Evolutionary conservation across 202 grass and related monocot species (phyloP).

Genomic region (Zoysia matrella): DNA sequence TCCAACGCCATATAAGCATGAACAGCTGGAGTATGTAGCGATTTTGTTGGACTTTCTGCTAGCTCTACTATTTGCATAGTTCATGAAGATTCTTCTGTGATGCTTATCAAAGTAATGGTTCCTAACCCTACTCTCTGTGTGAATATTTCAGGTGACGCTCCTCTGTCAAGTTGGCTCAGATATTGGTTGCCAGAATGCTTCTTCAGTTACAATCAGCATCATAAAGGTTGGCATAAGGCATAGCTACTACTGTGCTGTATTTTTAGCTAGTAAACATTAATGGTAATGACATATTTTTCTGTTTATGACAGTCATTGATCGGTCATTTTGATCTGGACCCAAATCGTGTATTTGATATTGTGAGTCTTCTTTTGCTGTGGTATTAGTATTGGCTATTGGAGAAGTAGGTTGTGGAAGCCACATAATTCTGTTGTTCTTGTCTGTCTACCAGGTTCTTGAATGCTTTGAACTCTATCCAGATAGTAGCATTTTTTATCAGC

Average conservation of each 20-base stretch:
- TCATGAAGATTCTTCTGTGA: constrained; percentile 16
- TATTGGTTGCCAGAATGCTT: constrained; percentile 61
- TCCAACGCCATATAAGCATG: not conserved
- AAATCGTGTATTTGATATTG: constrained; percentile 98
- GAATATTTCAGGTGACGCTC: constrained; percentile 75
- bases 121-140: constrained; percentile 34
- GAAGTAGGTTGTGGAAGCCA: constrained; percentile 17
- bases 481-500: constrained; percentile 76
- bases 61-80: constrained; percentile 20
- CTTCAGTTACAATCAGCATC: constrained; percentile 82
- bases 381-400: constrained; percentile 1
- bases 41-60: not conserved
- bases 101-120: constrained; percentile 34
- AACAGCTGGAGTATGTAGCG: not conserved
- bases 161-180: constrained; percentile 94
- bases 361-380: constrained; percentile 63
- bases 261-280: constrained; percentile 21
- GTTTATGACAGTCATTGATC: constrained; percentile 83
- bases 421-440: constrained; percentile 35
- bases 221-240: constrained; percentile 78
- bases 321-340: constrained; percentile 99
- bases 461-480: constrained; percentile 96
- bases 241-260: constrained; percentile 29
- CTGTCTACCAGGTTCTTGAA: constrained; percentile 74
- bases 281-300: constrained; percentile 32